Evolutionary conservation across 139 green algal species (phyloP).

Genomic region (Chlamydomonas sphaeroides): DNA sequence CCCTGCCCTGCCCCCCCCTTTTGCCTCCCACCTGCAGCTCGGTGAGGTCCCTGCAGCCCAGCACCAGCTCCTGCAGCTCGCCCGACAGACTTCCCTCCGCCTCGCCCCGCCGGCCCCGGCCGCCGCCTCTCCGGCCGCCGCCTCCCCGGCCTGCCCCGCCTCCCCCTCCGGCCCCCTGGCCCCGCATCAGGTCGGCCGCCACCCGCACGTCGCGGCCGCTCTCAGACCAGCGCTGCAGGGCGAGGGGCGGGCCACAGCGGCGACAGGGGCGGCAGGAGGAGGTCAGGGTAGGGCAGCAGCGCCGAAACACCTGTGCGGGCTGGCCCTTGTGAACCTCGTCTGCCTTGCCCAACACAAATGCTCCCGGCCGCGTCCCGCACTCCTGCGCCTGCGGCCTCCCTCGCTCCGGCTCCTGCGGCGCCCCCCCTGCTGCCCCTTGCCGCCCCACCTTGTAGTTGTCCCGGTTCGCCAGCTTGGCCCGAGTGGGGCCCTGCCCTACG

Average conservation of each 20-base stretch:
- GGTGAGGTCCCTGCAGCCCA: constrained; percentile 14
- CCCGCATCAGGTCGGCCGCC: constrained; percentile 9
- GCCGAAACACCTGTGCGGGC: too few species aligned
- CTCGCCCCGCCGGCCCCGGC: neutral
- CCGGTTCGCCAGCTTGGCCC: constrained; percentile 10
- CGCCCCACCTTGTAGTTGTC: constrained; percentile 33
- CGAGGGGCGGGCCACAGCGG: too few species aligned
- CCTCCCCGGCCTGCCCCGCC: too few species aligned
- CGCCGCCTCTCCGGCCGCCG: neutral
- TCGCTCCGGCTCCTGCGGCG: too few species aligned
- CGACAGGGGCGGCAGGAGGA: too few species aligned
- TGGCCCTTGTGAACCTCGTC: too few species aligned
- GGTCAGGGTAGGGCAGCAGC: too few species aligned
- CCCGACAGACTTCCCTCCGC: too few species aligned
- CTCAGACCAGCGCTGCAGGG: constrained; percentile 1
- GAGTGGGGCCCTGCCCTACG: neutral
- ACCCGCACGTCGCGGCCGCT: constrained; percentile 24
- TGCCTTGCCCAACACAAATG: too few species aligned
- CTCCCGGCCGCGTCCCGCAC: too few species aligned
- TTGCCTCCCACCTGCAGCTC: constrained; percentile 14
- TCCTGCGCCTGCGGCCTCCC: too few species aligned
- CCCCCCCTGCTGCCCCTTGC: too few species aligned
- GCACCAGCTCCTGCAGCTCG: constrained; percentile 4
- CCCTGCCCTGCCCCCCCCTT: neutral
- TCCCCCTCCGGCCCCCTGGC: neutral